Evolutionary conservation across 192 early-diverging fungal species (phyloP).

Genomic region (Dispira parvispora): DNA sequence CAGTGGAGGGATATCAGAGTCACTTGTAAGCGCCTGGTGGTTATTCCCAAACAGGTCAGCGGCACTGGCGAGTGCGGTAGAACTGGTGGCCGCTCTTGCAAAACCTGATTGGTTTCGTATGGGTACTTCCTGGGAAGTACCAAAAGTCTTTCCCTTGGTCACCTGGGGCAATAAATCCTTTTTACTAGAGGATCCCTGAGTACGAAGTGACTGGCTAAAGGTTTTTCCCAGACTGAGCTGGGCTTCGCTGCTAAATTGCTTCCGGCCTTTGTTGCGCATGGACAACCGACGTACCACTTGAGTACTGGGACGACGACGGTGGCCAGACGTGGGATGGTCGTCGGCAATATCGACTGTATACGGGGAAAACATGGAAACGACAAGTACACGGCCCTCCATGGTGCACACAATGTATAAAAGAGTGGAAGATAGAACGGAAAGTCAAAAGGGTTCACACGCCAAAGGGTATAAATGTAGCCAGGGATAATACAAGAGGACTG

Average conservation of each 20-base stretch:
- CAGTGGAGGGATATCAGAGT: not conserved
- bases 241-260: conserved; percentile 21
- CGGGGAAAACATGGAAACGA: conserved; percentile 39
- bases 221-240: conserved; percentile 12
- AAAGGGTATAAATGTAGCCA: too few species aligned
- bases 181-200: not conserved
- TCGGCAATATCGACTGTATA: conserved; percentile 46
- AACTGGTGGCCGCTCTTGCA: not conserved
- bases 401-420: too few species aligned
- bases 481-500: too few species aligned
- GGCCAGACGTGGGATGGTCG: conserved; percentile 12
- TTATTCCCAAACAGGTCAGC: conserved; percentile 3
- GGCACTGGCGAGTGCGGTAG: not conserved
- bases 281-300: conserved; percentile 4
- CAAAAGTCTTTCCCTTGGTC: not conserved
- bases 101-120: not conserved
- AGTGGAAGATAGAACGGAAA: too few species aligned
- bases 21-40: not conserved
- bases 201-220: not conserved
- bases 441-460: too few species aligned
- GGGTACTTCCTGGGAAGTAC: too few species aligned
- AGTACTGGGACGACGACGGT: conserved; percentile 7
- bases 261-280: conserved; percentile 15
- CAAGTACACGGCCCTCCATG: too few species aligned
- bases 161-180: not conserved